Evolutionary conservation across 768 basidiomycete species (phyloP).

Genomic region (Mrakia gelida): DNA sequence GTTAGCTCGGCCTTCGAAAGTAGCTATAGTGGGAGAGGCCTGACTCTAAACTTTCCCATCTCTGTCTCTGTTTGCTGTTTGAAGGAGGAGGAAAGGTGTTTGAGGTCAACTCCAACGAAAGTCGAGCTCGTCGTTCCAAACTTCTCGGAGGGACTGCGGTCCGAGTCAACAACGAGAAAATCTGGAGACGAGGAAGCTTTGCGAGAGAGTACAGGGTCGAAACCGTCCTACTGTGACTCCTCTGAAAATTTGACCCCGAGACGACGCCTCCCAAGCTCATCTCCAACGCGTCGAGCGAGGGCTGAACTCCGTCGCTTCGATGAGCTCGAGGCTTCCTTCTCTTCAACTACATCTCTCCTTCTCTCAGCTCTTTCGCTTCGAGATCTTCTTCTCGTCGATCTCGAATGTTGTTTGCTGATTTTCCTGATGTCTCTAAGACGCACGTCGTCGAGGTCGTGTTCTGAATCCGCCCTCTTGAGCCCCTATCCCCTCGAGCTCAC

Average conservation of each 20-base stretch:
- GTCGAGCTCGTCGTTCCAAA: neutral
- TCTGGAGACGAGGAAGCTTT: no score
- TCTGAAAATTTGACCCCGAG: no score
- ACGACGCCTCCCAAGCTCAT: no score
- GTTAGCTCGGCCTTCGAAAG: neutral
- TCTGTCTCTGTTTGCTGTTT: no score
- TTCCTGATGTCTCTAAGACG: neutral
- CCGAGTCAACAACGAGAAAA: no score
- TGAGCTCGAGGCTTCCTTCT: no score
- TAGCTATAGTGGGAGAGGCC: neutral
- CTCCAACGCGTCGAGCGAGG: no score
- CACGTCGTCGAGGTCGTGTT: neutral
- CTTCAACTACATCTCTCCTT: no score
- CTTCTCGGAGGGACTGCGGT: neutral
- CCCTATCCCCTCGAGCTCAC: neutral
- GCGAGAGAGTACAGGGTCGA: no score
- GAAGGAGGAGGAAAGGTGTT: neutral
- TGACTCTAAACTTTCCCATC: constrained; percentile 18
- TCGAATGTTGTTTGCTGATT: neutral
- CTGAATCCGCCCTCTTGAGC: neutral
- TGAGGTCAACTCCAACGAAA: neutral
- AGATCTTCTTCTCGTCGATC: neutral
- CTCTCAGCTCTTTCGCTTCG: no score
- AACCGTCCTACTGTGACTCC: no score
- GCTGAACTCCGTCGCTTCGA: no score